phyloP scores from a whole-genome alignment of 1,284 basidiomycete species.

The Trichosporon coremiiforme region DNA sequence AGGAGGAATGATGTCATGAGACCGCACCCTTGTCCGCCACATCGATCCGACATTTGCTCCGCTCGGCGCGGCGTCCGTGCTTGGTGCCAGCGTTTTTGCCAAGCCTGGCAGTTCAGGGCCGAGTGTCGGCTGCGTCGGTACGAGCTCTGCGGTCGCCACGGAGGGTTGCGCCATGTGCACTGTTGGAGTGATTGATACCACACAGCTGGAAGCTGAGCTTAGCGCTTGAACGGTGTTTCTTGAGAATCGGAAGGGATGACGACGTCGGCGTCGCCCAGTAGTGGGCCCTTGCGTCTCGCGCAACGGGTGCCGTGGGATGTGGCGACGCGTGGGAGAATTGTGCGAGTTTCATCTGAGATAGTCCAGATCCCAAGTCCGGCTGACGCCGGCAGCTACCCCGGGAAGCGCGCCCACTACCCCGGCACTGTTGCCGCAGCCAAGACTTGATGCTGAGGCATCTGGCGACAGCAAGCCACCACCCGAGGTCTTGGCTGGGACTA shows the following conservation, averaged over 20 bases:
- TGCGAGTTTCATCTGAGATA: conserved; percentile 9
- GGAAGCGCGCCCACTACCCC: no score
- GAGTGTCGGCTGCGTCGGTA: conserved; percentile 3
- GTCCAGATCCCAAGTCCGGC: not conserved
- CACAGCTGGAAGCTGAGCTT: conserved; percentile 4
- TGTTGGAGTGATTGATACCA: not conserved
- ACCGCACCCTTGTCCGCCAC: not conserved
- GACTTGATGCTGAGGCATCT: not conserved
- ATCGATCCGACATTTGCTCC: not conserved
- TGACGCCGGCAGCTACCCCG: no score
- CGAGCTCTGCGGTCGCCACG: not conserved
- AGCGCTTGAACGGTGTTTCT: not conserved
- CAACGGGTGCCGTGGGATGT: no score
- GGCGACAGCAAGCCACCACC: not conserved
- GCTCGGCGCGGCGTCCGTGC: not conserved
- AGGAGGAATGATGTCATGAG: not conserved
- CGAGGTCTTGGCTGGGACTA: not conserved
- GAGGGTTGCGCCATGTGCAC: no score
- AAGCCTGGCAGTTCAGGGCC: not conserved
- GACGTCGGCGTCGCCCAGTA: not conserved
- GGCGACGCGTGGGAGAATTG: conserved; percentile 1
- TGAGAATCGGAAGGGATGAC: not conserved
- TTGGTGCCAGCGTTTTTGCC: not conserved
- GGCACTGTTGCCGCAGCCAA: not conserved
- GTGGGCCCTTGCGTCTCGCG: not conserved